Conservation (phyloP, 768 basidiomycete genomes). For the Tylopilus vinaceipallidus region DNA sequence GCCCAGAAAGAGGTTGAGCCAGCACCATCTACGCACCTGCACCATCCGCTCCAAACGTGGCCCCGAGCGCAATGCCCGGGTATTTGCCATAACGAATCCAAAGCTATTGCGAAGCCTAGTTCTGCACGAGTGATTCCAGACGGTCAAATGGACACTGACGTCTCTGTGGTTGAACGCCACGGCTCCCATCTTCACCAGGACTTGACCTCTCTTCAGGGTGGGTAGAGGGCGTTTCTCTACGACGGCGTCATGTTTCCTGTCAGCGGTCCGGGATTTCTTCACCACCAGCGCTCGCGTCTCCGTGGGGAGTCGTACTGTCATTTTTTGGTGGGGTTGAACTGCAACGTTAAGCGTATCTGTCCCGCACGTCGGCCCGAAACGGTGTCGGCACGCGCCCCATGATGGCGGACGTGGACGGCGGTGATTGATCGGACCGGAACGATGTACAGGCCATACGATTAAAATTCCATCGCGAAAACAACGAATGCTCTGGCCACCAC, state of each 20-base stretch:
- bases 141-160: slow-evolving; percentile 33
- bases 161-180: slow-evolving; percentile 80
- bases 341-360: no score
- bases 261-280: slow-evolving; percentile 39
- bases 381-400: no score
- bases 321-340: no score
- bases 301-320: slow-evolving; percentile 35
- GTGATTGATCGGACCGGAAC: no score
- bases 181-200: slow-evolving; percentile 67
- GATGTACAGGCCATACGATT: no score
- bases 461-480: no score
- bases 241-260: slow-evolving; percentile 50
- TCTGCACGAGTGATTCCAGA: background rate
- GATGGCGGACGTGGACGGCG: no score
- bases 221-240: slow-evolving; percentile 52
- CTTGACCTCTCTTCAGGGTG: slow-evolving; percentile 49
- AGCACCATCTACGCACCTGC: slow-evolving; percentile 47
- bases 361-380: no score
- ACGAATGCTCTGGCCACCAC: no score
- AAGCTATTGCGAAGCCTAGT: slow-evolving; percentile 41
- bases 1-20: background rate
- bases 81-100: slow-evolving; percentile 75
- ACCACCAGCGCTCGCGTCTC: slow-evolving; percentile 50
- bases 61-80: slow-evolving; percentile 58
- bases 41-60: slow-evolving; percentile 68